Evolutionary conservation across 345 rosid species (phyloP).

Genomic region (Trapa incisa): DNA sequence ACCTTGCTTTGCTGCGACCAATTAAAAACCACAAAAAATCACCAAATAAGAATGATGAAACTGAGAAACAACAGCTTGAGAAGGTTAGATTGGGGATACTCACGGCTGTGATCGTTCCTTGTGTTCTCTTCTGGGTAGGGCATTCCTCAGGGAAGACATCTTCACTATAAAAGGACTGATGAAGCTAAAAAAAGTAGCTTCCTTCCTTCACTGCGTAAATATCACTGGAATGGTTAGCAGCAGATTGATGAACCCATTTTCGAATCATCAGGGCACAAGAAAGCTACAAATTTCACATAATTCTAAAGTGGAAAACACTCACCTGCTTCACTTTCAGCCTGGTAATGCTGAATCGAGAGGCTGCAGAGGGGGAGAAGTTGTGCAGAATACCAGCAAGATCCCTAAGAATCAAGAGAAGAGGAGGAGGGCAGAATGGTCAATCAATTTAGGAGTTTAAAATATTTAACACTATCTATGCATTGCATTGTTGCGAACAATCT

Average conservation of each 20-base stretch:
- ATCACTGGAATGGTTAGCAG: background rate
- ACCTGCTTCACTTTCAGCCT: background rate
- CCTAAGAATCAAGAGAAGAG: no score
- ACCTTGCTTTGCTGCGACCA: slow-evolving; percentile 44
- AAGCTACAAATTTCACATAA: background rate
- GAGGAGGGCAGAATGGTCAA: no score
- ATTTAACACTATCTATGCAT: no score
- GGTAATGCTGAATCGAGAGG: background rate
- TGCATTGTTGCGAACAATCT: no score
- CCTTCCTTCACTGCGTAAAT: background rate
- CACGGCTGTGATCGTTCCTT: slow-evolving; percentile 91
- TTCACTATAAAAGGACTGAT: background rate
- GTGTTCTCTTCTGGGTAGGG: slow-evolving; percentile 53
- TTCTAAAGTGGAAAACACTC: background rate
- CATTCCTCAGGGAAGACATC: slow-evolving; percentile 75
- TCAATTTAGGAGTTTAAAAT: no score
- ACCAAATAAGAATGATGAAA: background rate
- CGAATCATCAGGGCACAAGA: background rate
- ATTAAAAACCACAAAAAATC: background rate
- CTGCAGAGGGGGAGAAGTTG: background rate
- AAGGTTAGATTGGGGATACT: slow-evolving; percentile 12
- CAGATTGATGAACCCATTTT: background rate
- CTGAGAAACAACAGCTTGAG: background rate
- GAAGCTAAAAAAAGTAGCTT: background rate
- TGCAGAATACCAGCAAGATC: no score